Conservation (phyloP, 257 asterid genomes). For the Fraxinus excelsior region DNA sequence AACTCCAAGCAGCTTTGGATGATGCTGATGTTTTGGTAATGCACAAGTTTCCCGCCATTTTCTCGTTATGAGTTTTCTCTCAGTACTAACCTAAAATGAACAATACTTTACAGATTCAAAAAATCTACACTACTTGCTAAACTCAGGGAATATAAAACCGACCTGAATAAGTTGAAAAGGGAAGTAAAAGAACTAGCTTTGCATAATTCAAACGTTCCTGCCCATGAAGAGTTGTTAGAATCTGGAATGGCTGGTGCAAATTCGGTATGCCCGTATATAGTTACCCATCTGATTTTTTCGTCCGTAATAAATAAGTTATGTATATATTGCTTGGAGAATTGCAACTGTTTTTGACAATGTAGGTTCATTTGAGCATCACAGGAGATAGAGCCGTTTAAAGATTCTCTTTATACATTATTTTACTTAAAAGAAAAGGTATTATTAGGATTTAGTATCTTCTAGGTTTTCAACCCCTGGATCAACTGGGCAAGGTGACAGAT, state of each 20-base stretch:
- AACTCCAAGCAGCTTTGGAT: slow-evolving; percentile 68
- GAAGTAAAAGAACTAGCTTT: too few species aligned
- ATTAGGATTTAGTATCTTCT: neutral
- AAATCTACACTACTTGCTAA: slow-evolving; percentile 87
- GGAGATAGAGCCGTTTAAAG: neutral
- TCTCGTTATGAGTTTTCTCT: slow-evolving; percentile 1
- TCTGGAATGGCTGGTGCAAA: slow-evolving; percentile 66
- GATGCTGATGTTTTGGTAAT: slow-evolving; percentile 79
- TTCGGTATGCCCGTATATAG: slow-evolving; percentile 43
- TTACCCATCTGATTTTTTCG: slow-evolving; percentile 21
- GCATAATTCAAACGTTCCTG: too few species aligned
- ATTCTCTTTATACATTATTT: too few species aligned
- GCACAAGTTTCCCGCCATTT: neutral
- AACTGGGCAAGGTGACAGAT: neutral
- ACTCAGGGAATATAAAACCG: slow-evolving; percentile 90
- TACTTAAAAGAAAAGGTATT: neutral
- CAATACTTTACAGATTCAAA: slow-evolving; percentile 58
- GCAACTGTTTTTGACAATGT: slow-evolving; percentile 15
- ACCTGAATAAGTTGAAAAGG: slow-evolving; percentile 76
- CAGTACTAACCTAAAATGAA: slow-evolving; percentile 17
- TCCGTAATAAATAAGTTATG: neutral
- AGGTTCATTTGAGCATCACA: neutral
- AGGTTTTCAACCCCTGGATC: neutral
- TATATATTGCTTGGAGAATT: slow-evolving; percentile 3
- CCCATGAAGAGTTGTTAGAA: too few species aligned